Conservation (phyloP, 768 basidiomycete genomes). For the Coprinopsis sp. region DNA sequence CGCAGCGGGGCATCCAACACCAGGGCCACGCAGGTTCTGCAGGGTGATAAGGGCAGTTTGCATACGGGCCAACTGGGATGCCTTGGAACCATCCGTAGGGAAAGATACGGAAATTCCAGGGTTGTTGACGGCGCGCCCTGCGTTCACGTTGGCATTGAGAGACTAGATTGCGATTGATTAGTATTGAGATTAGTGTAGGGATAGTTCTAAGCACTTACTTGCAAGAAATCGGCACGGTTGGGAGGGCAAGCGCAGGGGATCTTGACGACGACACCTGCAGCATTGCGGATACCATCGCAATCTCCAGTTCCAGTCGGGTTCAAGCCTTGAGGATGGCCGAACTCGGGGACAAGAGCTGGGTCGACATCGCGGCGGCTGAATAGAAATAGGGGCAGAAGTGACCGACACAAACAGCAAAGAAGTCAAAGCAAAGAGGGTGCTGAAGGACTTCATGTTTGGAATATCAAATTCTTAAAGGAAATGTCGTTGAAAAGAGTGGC, state of each 20-base stretch:
- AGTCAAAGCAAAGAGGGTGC: slow-evolving; percentile 20
- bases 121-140: slow-evolving; percentile 63
- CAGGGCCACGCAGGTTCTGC: slow-evolving; percentile 68
- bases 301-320: slow-evolving; percentile 71
- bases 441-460: slow-evolving; percentile 22
- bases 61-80: slow-evolving; percentile 53
- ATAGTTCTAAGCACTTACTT: slow-evolving; percentile 25
- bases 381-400: slow-evolving; percentile 31
- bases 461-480: not conserved
- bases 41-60: slow-evolving; percentile 57
- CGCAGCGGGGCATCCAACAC: slow-evolving; percentile 62
- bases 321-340: slow-evolving; percentile 49
- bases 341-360: slow-evolving; percentile 49
- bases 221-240: slow-evolving; percentile 44
- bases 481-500: not conserved
- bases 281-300: slow-evolving; percentile 58
- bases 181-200: not conserved
- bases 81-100: slow-evolving; percentile 55
- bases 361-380: slow-evolving; percentile 36
- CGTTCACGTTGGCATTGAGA: slow-evolving; percentile 53
- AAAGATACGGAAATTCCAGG: slow-evolving; percentile 50
- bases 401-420: slow-evolving; percentile 30
- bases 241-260: slow-evolving; percentile 71
- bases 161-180: slow-evolving; percentile 22
- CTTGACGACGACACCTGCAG: slow-evolving; percentile 49